A percentile compares a stretch with the other conserved stretches of the same genome.
Conservation (phyloP, 169 alveolate genomes). For the Plasmodium berghei region DNA sequence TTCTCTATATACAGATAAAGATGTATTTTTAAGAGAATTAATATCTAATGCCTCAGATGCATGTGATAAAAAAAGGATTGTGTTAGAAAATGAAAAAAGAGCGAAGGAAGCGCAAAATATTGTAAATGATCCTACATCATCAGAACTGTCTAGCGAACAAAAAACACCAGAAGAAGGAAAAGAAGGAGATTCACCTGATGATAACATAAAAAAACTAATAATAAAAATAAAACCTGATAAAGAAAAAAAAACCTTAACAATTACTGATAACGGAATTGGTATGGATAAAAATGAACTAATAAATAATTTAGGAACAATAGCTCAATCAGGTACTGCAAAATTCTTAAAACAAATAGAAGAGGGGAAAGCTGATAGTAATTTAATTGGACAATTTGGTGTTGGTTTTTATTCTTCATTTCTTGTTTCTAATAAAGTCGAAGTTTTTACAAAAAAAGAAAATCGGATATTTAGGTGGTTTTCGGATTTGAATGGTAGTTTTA, state of each 20-base stretch:
- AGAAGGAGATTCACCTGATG: slow-evolving; percentile 6
- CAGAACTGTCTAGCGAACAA: background rate
- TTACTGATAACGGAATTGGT: slow-evolving; percentile 99
- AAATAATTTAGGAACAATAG: slow-evolving; percentile 99
- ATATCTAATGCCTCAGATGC: slow-evolving; percentile 99
- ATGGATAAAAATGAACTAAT: slow-evolving; percentile 98
- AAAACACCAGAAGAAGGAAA: slow-evolving; percentile 9
- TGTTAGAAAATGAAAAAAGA: slow-evolving; percentile 93
- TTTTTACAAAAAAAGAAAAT: slow-evolving; percentile 94
- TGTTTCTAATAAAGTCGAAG: slow-evolving; percentile 98
- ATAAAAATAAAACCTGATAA: slow-evolving; percentile 95
- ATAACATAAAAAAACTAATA: slow-evolving; percentile 88
- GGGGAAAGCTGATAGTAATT: slow-evolving; percentile 93
- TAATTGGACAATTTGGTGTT: slow-evolving; percentile 99
- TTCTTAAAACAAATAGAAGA: slow-evolving; percentile 95
- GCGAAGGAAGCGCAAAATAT: slow-evolving; percentile 94
- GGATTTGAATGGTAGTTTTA: slow-evolving; percentile 95
- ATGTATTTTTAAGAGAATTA: slow-evolving; percentile 97
- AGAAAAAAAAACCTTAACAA: slow-evolving; percentile 95
- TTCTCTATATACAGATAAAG: slow-evolving; percentile 98
- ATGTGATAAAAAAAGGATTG: slow-evolving; percentile 96
- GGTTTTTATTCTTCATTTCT: slow-evolving; percentile 99
- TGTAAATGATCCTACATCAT: background rate
- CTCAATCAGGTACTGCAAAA: slow-evolving; percentile 99
- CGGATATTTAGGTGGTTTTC: slow-evolving; percentile 97